Percentiles rank a stretch among this genome's conserved stretches.
These are phyloP conservation scores for Sporothrix inflata DNA, from an alignment of 2,329 filamentous ascomycete species.

Conservation along the genomic window DNA sequence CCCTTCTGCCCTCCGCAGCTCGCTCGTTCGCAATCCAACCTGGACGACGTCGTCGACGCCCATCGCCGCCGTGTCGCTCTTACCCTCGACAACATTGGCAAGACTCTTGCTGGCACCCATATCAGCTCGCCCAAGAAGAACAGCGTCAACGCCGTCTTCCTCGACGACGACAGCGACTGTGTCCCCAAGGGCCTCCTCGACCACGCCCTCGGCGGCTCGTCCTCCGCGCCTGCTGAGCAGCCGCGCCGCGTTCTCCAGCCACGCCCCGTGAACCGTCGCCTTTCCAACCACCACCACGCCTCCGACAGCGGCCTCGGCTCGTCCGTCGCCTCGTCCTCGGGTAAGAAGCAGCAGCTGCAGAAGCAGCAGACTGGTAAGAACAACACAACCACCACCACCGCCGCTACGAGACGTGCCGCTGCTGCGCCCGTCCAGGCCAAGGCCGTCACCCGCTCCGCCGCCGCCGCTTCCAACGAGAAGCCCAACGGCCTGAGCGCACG, in stretches of 20 bases:
- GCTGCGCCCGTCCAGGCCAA: constrained; percentile 48
- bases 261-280: constrained; percentile 53
- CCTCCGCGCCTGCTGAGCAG: constrained; percentile 44
- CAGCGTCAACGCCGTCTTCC: constrained; percentile 41
- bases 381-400: background rate
- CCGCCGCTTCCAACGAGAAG: constrained; percentile 51
- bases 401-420: constrained; percentile 40
- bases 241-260: constrained; percentile 55
- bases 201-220: constrained; percentile 53
- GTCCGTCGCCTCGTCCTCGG: constrained; percentile 69
- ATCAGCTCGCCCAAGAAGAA: constrained; percentile 44
- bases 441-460: constrained; percentile 65
- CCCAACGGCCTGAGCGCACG: constrained; percentile 67
- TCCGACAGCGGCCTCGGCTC: constrained; percentile 90
- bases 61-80: constrained; percentile 70
- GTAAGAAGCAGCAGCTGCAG: constrained; percentile 47
- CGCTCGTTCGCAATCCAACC: constrained; percentile 69
- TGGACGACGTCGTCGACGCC: constrained; percentile 73
- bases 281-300: constrained; percentile 63
- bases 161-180: constrained; percentile 61
- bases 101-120: constrained; percentile 51
- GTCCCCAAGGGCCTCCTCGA: constrained; percentile 63
- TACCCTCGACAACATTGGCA: constrained; percentile 65
- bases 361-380: constrained; percentile 16
- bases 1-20: constrained; percentile 55